phyloP scores from a whole-genome alignment of 2,329 filamentous ascomycete species.

The Pseudopyrenochaeta lycopersici region DNA sequence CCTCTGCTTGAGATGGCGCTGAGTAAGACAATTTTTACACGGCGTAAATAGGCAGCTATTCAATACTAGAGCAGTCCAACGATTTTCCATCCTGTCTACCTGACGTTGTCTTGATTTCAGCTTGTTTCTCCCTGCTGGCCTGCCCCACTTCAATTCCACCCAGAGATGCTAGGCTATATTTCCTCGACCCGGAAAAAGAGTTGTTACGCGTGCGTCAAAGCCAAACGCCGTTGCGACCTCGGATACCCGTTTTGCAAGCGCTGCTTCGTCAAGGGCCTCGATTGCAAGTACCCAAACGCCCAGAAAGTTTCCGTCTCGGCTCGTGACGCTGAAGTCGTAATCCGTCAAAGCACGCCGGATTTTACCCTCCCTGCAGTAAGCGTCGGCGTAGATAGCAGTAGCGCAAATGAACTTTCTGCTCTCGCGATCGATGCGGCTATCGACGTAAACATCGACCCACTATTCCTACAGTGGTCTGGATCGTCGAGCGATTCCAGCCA shows the following conservation, averaged over 20 bases:
- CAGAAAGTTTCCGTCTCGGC: slow-evolving; percentile 7
- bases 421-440: not conserved
- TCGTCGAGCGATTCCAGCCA: slow-evolving; percentile 7
- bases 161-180: slow-evolving; percentile 40
- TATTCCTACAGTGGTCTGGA: slow-evolving; percentile 8
- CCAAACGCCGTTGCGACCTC: slow-evolving; percentile 42
- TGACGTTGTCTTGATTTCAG: not conserved
- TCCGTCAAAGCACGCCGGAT: slow-evolving; percentile 33
- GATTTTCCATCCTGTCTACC: not conserved
- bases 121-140: not conserved
- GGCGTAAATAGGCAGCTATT: not conserved
- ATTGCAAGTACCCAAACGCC: slow-evolving; percentile 38
- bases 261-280: slow-evolving; percentile 35
- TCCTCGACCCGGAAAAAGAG: slow-evolving; percentile 42
- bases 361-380: slow-evolving; percentile 12
- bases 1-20: not conserved
- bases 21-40: not conserved
- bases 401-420: slow-evolving; percentile 2
- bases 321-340: slow-evolving; percentile 35
- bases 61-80: not conserved
- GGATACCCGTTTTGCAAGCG: slow-evolving; percentile 40
- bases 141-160: not conserved
- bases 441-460: slow-evolving; percentile 10
- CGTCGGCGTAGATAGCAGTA: not conserved
- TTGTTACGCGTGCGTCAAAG: slow-evolving; percentile 39